These are phyloP conservation scores for Chalaropsis thielavioides DNA, from an alignment of 2,329 filamentous ascomycete species.

Conservation along the genomic window DNA sequence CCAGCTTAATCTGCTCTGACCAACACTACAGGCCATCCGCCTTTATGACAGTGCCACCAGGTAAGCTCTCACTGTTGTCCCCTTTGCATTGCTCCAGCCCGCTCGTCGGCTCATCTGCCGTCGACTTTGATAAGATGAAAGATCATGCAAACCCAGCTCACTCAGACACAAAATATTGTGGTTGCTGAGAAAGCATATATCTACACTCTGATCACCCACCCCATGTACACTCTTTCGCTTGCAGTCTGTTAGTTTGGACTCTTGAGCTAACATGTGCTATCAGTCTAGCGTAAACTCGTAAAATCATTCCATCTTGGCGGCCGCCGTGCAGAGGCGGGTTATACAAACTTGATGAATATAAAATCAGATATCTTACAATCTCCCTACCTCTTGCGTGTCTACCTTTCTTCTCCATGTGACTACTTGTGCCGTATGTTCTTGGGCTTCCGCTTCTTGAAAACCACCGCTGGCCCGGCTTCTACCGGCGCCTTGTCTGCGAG, in stretches of 20 bases:
- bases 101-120: not conserved
- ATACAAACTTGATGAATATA: not conserved
- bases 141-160: slow-evolving; percentile 17
- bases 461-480: slow-evolving; percentile 26
- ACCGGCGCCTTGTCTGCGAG: slow-evolving; percentile 16
- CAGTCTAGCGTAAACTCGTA: not conserved
- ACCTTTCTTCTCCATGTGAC: not conserved
- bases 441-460: slow-evolving; percentile 70
- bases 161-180: slow-evolving; percentile 15
- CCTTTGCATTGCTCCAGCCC: not conserved
- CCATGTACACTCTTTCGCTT: not conserved
- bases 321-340: not conserved
- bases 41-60: not conserved
- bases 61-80: slow-evolving; percentile 1
- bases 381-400: not conserved
- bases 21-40: not conserved
- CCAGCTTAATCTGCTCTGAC: too few relatives aligned
- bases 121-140: slow-evolving; percentile 12
- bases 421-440: slow-evolving; percentile 49
- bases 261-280: not conserved
- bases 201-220: slow-evolving; percentile 16
- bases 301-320: not conserved
- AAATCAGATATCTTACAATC: not conserved
- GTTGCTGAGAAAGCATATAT: slow-evolving; percentile 17
- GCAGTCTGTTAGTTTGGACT: not conserved